Evolutionary conservation across 495 filamentous ascomycete genomes (phyloP).

Genomic region (Hypoxylon fragiforme): DNA sequence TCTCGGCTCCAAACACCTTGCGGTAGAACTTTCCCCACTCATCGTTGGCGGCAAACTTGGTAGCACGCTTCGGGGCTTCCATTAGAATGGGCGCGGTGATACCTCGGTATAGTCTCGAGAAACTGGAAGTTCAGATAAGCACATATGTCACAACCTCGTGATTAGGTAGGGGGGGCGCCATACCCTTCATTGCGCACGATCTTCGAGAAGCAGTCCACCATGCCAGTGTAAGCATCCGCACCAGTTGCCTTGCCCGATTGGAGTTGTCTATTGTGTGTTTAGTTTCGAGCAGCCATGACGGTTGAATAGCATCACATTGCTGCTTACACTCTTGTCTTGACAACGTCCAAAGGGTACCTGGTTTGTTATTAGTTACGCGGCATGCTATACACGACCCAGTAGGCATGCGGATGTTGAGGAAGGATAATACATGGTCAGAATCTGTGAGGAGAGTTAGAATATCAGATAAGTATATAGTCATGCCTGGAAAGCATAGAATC

Average conservation of each 20-base stretch:
- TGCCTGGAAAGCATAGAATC: not conserved
- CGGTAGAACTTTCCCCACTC: slow-evolving; percentile 94
- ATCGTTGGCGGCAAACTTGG: slow-evolving; percentile 98
- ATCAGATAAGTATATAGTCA: slow-evolving; percentile 24
- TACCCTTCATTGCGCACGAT: slow-evolving; percentile 95
- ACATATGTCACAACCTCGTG: not conserved
- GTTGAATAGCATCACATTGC: slow-evolving; percentile 7
- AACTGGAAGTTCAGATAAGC: slow-evolving; percentile 50
- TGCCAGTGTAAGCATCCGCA: slow-evolving; percentile 86
- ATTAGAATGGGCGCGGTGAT: slow-evolving; percentile 96
- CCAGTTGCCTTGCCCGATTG: slow-evolving; percentile 73
- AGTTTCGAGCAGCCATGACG: slow-evolving; percentile 26
- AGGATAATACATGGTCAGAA: slow-evolving; percentile 20
- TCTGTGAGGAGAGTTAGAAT: slow-evolving; percentile 1
- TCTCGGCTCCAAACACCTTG: slow-evolving; percentile 72
- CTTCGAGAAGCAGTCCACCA: slow-evolving; percentile 96
- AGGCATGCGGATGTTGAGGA: slow-evolving; percentile 36
- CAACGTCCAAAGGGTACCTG: slow-evolving; percentile 98
- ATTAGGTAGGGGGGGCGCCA: slow-evolving; percentile 16
- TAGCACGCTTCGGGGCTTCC: slow-evolving; percentile 98
- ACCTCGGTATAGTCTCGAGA: slow-evolving; percentile 89
- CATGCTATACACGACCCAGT: too few relatives aligned
- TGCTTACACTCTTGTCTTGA: slow-evolving; percentile 94
- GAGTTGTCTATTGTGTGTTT: slow-evolving; percentile 67
- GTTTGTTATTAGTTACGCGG: slow-evolving; percentile 58